A percentile compares a stretch with the other conserved stretches of the same genome.
Conservation (phyloP, 2,329 filamentous ascomycete genomes). For the Dactylella cylindrospora region DNA sequence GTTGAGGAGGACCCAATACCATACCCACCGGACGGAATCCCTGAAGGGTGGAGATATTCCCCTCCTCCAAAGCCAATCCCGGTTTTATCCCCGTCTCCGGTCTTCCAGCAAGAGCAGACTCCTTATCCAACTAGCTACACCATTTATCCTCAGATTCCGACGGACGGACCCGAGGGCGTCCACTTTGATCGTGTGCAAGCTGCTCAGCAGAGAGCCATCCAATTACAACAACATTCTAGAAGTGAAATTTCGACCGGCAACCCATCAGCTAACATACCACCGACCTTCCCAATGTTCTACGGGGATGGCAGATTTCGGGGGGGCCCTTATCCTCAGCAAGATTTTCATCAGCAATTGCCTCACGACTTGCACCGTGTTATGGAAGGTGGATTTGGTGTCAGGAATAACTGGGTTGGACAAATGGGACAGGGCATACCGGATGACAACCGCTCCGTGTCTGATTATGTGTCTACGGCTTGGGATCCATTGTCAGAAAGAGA, state of each 20-base stretch:
- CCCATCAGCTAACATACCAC: not conserved
- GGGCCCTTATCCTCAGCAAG: conserved; percentile 26
- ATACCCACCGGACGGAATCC: conserved; percentile 4
- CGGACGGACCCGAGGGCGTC: too few species aligned
- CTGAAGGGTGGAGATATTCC: conserved; percentile 13
- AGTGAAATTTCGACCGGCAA: too few species aligned
- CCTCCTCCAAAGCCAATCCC: conserved; percentile 17
- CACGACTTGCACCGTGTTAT: conserved; percentile 28
- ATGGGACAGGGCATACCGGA: conserved; percentile 7
- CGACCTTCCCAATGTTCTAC: conserved; percentile 40
- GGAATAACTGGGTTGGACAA: conserved; percentile 28
- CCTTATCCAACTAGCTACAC: not conserved
- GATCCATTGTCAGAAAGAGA: conserved; percentile 22
- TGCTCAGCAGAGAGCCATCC: too few species aligned
- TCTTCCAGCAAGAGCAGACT: not conserved
- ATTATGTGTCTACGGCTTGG: conserved; percentile 9
- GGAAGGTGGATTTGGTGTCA: conserved; percentile 16
- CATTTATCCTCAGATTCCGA: not conserved
- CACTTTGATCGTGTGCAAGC: too few species aligned
- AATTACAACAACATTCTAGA: too few species aligned
- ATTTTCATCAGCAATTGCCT: conserved; percentile 31
- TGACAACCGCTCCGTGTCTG: conserved; percentile 5
- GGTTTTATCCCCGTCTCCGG: not conserved
- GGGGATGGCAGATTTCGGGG: too few species aligned
- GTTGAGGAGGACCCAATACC: not conserved